These are phyloP conservation scores for Nepenthes gracilis DNA, from an alignment of 148 eudicot species.

Conservation along the genomic window DNA sequence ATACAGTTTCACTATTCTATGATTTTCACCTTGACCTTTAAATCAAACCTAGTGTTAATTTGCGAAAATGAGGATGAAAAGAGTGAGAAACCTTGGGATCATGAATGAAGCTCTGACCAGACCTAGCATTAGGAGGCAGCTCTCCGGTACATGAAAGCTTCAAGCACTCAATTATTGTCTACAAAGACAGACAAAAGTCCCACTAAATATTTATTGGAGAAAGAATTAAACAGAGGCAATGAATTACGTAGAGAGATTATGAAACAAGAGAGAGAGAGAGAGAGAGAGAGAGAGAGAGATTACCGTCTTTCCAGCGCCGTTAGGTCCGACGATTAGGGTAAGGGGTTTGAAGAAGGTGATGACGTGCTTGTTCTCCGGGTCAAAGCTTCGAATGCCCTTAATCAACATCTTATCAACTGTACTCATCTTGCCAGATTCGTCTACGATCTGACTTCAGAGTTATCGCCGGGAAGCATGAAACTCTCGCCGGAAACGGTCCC, in stretches of 20 bases:
- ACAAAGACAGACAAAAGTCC: neutral
- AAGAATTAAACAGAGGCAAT: no score
- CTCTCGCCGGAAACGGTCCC: constrained; percentile 5
- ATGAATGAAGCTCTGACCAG: constrained; percentile 95
- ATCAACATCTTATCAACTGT: constrained; percentile 96
- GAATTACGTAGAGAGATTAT: no score
- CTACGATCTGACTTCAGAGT: neutral
- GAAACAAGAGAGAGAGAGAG: neutral
- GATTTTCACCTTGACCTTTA: no score
- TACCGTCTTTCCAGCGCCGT: constrained; percentile 98
- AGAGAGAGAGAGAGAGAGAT: neutral
- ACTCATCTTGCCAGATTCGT: constrained; percentile 43
- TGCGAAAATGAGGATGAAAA: neutral
- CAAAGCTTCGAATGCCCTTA: constrained; percentile 95
- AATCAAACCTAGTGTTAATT: neutral
- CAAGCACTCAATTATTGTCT: constrained; percentile 96
- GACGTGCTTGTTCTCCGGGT: constrained; percentile 87
- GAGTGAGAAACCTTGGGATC: constrained; percentile 72
- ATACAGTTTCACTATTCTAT: no score
- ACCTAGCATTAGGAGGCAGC: constrained; percentile 93
- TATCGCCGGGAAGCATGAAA: neutral
- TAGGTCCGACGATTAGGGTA: constrained; percentile 90
- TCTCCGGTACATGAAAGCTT: constrained; percentile 97
- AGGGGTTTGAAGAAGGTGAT: constrained; percentile 87
- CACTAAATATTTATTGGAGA: neutral